Evolutionary conservation across 768 basidiomycete species (phyloP), one percentile per base, ranked within the genome.

Genomic region (Collybia sp.): DNA sequence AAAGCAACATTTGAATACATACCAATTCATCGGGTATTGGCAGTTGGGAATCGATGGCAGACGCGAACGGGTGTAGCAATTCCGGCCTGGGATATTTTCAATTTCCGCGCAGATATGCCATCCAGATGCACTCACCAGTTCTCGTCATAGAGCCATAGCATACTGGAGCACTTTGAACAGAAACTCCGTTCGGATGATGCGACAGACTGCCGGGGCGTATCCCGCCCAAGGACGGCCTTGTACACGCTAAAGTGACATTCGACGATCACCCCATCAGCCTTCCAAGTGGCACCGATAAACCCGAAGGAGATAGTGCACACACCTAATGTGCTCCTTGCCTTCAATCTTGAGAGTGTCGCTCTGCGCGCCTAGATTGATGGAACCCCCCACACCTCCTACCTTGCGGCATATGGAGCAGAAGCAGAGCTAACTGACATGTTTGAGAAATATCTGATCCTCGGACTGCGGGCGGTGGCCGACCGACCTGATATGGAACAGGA

Each of bases 331-430:
- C 47, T 78, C 77, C 43, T 77, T 68, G 1, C 82, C 83, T 42
- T 74, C 68, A 35, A 85, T 57, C 34, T 74, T 62, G 40, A 85
- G 62, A 0, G 78, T 78, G 1, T 77, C 58, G 12, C 66, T 66
- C 39, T 75, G 63, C 1, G 73, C 83, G 17, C 80, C 77, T n/a
- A 85, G 73, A 50, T 85, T 85, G 58, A 85, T 72, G 2, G 81
- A 78, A 0, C 83, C 83, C 11, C 82, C 80, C 0, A 64, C 64
- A 12, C 83, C 83, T 33, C 82, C 82, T 9, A 83, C 80, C 59
- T 85, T 85, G 47, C 83, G 77, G 55, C 83, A 85, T 50, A 85
- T 83, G 30, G 81, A 83, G 57, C 83, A 85, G 5, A 78, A 43
- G 53, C 83, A 85, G 30, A 85, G 58, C 77, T 82, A 48, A 3